Conservation (phyloP, 139 green algal species). For the Diplosphaera chodatii region DNA sequence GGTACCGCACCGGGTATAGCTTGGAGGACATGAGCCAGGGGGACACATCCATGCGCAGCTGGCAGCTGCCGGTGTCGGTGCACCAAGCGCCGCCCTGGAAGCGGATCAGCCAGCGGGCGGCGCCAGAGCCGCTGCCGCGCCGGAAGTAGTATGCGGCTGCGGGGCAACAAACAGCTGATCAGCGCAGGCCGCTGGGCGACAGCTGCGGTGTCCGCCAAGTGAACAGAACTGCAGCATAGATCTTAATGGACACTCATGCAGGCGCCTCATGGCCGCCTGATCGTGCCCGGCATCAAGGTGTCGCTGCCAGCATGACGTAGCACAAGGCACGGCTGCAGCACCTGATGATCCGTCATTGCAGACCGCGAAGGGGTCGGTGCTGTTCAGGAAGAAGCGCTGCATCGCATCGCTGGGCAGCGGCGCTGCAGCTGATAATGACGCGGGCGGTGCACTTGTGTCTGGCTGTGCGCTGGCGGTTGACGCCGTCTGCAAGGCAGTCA, state of each 20-base stretch:
- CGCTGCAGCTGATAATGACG: background rate
- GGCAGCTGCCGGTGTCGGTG: background rate
- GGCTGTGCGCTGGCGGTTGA: too few species aligned
- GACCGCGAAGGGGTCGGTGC: background rate
- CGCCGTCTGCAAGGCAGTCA: too few species aligned
- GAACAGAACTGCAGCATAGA: too few species aligned
- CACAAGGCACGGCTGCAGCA: background rate
- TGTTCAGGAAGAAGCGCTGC: background rate
- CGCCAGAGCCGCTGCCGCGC: background rate
- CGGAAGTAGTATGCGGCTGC: background rate
- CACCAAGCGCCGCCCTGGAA: conserved; percentile 13
- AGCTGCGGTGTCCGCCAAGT: background rate
- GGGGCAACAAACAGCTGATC: background rate
- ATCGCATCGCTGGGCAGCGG: background rate
- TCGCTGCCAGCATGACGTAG: too few species aligned
- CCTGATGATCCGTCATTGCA: conserved; percentile 11
- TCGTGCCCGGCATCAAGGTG: too few species aligned
- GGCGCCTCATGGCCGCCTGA: too few species aligned
- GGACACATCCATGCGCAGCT: background rate
- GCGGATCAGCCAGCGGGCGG: conserved; percentile 4
- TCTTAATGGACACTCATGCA: too few species aligned
- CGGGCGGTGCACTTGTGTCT: too few species aligned
- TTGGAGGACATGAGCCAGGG: conserved; percentile 6
- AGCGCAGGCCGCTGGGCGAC: background rate
- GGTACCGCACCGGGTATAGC: background rate